Evolutionary conservation across 202 grass and related monocot genomes (phyloP).

Genomic region (Digitaria exilis): DNA sequence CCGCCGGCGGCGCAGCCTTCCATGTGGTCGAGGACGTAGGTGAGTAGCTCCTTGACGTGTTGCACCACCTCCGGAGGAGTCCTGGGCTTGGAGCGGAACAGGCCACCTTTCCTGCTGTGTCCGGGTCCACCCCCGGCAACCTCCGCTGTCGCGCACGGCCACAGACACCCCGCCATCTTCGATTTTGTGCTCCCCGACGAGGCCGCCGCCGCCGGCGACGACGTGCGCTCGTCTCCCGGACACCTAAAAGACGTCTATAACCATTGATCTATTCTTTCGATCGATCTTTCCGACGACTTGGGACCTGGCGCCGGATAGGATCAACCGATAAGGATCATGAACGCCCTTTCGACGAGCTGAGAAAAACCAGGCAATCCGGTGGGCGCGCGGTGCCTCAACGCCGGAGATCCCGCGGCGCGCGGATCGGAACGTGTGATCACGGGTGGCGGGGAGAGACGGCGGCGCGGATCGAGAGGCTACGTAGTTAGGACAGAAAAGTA

Average conservation of each 20-base stretch:
- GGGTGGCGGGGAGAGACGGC: no score
- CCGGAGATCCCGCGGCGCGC: no score
- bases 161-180: conserved; percentile 41
- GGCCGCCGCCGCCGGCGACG: neutral
- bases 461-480: no score
- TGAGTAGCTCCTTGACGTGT: conserved; percentile 39
- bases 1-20: neutral
- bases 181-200: neutral
- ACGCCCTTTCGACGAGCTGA: no score
- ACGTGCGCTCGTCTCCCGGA: neutral
- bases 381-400: no score
- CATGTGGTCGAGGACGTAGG: conserved; percentile 25
- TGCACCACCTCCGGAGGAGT: conserved; percentile 41
- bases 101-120: neutral
- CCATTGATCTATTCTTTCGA: neutral
- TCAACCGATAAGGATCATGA: no score
- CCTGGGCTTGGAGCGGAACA: conserved; percentile 54
- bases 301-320: no score
- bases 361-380: no score
- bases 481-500: no score
- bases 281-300: no score
- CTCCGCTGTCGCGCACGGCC: conserved; percentile 21
- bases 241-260: neutral
- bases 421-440: no score
- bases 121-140: neutral